phyloP scores from a whole-genome alignment of 2,329 filamentous ascomycete genomes.

The Claviceps sp. region DNA sequence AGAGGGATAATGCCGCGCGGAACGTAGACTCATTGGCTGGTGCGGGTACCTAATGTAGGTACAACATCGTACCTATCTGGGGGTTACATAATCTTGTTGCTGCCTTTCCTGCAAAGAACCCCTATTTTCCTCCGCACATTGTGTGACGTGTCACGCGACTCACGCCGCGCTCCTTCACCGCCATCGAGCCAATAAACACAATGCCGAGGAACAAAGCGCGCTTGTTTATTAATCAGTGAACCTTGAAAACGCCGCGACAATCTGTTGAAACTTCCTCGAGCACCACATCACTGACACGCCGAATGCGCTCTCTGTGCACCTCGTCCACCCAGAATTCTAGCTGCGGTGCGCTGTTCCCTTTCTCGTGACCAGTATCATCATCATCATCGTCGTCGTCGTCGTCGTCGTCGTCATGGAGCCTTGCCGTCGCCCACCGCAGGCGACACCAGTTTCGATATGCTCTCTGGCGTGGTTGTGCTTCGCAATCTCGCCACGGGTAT shows the following conservation, averaged over 20 bases:
- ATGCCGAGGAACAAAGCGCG: no score
- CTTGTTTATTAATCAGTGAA: not conserved
- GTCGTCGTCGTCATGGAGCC: conserved; percentile 21
- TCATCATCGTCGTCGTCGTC: not conserved
- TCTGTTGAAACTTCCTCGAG: not conserved
- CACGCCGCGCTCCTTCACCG: no score
- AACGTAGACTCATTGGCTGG: no score
- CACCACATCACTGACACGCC: not conserved
- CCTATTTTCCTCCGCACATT: no score
- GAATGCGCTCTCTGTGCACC: not conserved
- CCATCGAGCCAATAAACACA: no score
- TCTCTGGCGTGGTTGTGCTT: conserved; percentile 26
- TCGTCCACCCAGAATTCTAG: not conserved
- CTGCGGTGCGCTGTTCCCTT: not conserved
- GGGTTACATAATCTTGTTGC: no score
- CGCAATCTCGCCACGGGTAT: conserved; percentile 27
- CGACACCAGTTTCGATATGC: conserved; percentile 30
- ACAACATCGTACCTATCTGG: no score
- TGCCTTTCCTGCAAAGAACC: no score
- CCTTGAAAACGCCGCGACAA: not conserved
- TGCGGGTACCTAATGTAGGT: no score
- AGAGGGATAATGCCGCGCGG: no score
- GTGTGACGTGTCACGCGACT: no score
- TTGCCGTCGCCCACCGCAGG: conserved; percentile 29
- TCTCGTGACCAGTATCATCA: not conserved